Evolutionary conservation across 129 eudicot genomes (phyloP), one percentile per base, ranked within the genome.

Genomic region (Glebionis coronaria): DNA sequence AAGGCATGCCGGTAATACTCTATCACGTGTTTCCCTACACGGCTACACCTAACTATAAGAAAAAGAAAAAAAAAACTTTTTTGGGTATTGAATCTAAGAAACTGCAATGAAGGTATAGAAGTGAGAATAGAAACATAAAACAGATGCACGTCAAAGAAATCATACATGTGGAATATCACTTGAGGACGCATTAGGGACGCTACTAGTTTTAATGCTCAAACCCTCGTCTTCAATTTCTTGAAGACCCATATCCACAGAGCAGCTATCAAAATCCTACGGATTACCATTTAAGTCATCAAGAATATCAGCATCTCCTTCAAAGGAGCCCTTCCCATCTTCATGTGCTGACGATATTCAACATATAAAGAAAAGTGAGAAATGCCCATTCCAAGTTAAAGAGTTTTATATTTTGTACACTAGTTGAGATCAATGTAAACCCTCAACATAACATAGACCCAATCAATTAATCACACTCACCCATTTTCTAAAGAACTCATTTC

Each of bases 311-410:
- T 38, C 59, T 69, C 61, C 73, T 60, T 70, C 77, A 45, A 31
- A 64, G 38, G 65, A 67, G 72, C 60, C 51, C 3, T 55, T 29
- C 52, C 12, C 49, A 2, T 73, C 66, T 66, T 61, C 75, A 65
- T 68, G 46, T 29, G 13, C 74, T 76, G 75, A 65, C 74, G 60
- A 53, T 44, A 46, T 57, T 70, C 49, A 77, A 42, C 52, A 64
- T 18, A 73, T 35, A 19, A 18, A 65, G 47, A 51, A 31, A n/a
- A 74, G 59, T 56, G 52, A 54, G 46, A 44, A 52, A 56, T 15
- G 44, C 9, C 18, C 56, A 65, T 54, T 12, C 29, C 29, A 35
- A 27, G 0, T 23, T 44, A 29, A 21, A 0, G 52, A 8, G 7
- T 10, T 56, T 54, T 44, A 5, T 14, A 2, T 56, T 45, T 53